Evolutionary conservation across 2,329 filamentous ascomycete genomes (phyloP).

Genomic region (Nemania sp.): DNA sequence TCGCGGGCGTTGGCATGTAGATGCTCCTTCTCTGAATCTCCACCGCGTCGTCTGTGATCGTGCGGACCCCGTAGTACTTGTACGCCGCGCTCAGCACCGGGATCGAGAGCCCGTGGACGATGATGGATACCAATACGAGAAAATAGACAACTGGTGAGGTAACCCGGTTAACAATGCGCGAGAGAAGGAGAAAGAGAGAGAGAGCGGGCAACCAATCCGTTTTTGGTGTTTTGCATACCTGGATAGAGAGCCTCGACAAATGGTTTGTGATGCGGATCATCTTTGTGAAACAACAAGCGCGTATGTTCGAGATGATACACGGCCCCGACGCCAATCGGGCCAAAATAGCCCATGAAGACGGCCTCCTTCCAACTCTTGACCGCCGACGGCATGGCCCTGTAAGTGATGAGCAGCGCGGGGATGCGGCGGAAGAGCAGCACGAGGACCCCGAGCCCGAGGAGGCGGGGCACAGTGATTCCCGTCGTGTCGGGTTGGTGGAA

Average conservation of each 20-base stretch:
- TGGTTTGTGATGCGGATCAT: slow-evolving; percentile 32
- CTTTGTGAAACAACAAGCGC: slow-evolving; percentile 44
- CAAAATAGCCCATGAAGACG: slow-evolving; percentile 70
- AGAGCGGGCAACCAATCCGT: background rate
- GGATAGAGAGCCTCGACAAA: slow-evolving; percentile 46
- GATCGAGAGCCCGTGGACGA: slow-evolving; percentile 54
- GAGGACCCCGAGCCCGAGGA: slow-evolving; percentile 57
- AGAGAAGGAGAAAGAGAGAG: too few relatives aligned
- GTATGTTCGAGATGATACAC: slow-evolving; percentile 70
- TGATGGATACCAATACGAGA: slow-evolving; percentile 48
- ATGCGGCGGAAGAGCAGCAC: slow-evolving; percentile 61
- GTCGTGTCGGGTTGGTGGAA: slow-evolving; percentile 58
- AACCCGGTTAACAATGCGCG: too few relatives aligned
- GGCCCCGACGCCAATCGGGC: slow-evolving; percentile 76
- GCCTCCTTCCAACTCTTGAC: slow-evolving; percentile 61
- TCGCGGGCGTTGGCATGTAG: slow-evolving; percentile 44
- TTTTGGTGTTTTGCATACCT: slow-evolving; percentile 28
- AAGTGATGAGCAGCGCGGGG: slow-evolving; percentile 57
- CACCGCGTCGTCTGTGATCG: slow-evolving; percentile 50
- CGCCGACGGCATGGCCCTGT: slow-evolving; percentile 59
- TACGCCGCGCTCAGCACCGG: slow-evolving; percentile 49
- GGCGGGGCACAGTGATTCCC: slow-evolving; percentile 55
- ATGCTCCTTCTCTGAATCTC: slow-evolving; percentile 46
- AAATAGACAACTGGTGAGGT: slow-evolving; percentile 45
- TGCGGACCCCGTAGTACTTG: slow-evolving; percentile 44